Conservation (phyloP, 352 stramenopile genomes). For the Globisporangium nagaii region DNA sequence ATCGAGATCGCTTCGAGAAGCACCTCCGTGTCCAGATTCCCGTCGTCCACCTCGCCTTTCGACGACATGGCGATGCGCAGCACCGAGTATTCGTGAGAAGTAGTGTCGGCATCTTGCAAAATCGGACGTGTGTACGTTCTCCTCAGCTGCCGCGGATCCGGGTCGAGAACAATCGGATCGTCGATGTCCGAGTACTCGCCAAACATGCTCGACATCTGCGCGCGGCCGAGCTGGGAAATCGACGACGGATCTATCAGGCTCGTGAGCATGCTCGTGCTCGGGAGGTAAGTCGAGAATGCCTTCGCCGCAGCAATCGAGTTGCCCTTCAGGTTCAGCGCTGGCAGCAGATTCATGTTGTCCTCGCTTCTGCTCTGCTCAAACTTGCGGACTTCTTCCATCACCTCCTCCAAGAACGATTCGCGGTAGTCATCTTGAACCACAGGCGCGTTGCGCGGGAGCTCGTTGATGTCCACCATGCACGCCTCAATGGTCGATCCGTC, state of each 20-base stretch:
- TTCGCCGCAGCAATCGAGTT: slow-evolving; percentile 60
- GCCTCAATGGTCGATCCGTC: slow-evolving; percentile 74
- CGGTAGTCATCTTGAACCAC: slow-evolving; percentile 55
- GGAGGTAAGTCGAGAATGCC: slow-evolving; percentile 70
- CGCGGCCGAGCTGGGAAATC: slow-evolving; percentile 40
- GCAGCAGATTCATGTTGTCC: slow-evolving; percentile 56
- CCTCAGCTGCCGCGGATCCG: slow-evolving; percentile 32
- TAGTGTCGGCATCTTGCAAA: slow-evolving; percentile 20
- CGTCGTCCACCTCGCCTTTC: slow-evolving; percentile 46
- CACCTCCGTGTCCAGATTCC: slow-evolving; percentile 66
- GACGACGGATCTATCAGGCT: slow-evolving; percentile 69
- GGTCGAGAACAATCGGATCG: slow-evolving; percentile 57
- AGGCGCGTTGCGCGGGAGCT: slow-evolving; percentile 26
- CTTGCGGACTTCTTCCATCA: slow-evolving; percentile 52
- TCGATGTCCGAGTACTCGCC: slow-evolving; percentile 50
- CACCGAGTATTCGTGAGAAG: slow-evolving; percentile 53
- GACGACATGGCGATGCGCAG: slow-evolving; percentile 80
- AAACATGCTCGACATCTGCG: slow-evolving; percentile 45
- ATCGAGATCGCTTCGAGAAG: slow-evolving; percentile 83
- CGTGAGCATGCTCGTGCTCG: slow-evolving; percentile 59
- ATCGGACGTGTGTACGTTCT: slow-evolving; percentile 26
- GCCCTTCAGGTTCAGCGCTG: slow-evolving; percentile 45
- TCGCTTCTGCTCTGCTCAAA: slow-evolving; percentile 42
- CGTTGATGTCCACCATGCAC: slow-evolving; percentile 57
- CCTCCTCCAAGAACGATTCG: slow-evolving; percentile 51